Evolutionary conservation across 2,329 filamentous ascomycete genomes (phyloP), one percentile per base, ranked within the genome.

Genomic region (Fusarium coffeatum): DNA sequence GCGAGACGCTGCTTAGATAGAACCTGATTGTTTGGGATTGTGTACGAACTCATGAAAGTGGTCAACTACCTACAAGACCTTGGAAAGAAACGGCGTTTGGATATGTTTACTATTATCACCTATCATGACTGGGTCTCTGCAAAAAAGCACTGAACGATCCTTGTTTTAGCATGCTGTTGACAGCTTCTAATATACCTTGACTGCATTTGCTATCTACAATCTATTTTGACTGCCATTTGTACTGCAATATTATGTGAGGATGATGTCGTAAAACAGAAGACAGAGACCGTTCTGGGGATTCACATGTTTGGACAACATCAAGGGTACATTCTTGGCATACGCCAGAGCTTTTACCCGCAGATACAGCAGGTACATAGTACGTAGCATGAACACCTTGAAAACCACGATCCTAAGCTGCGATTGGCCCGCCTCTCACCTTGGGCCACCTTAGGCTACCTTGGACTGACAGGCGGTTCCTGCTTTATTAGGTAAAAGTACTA

Each of bases 131-230:
- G 60, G 67, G 69, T 74, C 71, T 74, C 42, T 66, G 69, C 57
- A 66, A 72, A 73, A 74, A 72, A 72, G 71, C 71, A 69, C 42
- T 64, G 69, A 49, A 72, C 62, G 64, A 72, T 72, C 58, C 69
- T 69, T 61, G 72, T 68, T 64, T 58, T 41, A 69, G 48, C 51
- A 56, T 51, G 64, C 23, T 64, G 45, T 58, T 56, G 43, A 69
- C 55, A 68, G 63, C 67, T 64, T 68, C 50, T 71, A 70, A 70
- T 70, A 68, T 71, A 64, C 50, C 63, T 70, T 66, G 55, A 66
- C 67, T 63, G 57, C 50, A 64, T 71, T 60, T 71, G 37, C 42
- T 56, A 65, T 25, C 41, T 34, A n/a, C 2, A 34, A 20, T 16
- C 13, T 27, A 25, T 13, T 30, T 30, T 37, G 4, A 18, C 25